These are phyloP conservation scores for Skeletonema tropicum DNA, from an alignment of 108 stramenopile species.

Conservation along the genomic window DNA sequence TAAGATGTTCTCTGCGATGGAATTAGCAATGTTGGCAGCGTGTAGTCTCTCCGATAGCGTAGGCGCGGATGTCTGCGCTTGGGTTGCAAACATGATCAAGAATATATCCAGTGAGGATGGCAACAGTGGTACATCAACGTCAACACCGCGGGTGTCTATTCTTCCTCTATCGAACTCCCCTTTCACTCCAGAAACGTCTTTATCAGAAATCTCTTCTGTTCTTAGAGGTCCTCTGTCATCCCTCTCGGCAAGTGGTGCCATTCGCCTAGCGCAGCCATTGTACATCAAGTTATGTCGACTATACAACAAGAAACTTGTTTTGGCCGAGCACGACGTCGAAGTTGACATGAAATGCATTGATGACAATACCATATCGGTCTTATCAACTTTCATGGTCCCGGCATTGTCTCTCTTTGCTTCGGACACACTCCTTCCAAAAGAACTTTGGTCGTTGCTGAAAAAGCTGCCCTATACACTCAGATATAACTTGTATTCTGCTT, in stretches of 20 bases:
- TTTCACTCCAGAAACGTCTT: slow-evolving; percentile 10
- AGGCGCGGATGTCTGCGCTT: slow-evolving; percentile 32
- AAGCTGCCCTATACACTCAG: slow-evolving; percentile 68
- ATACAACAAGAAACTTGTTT: neutral
- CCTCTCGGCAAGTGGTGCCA: slow-evolving; percentile 58
- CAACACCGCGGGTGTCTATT: neutral
- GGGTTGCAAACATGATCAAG: slow-evolving; percentile 23
- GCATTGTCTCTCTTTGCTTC: slow-evolving; percentile 73
- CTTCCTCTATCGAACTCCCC: neutral
- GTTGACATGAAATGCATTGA: slow-evolving; percentile 35
- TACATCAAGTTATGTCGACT: slow-evolving; percentile 71
- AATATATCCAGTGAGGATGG: neutral
- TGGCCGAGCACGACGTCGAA: slow-evolving; percentile 7
- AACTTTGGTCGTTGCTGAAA: slow-evolving; percentile 73
- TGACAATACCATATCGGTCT: slow-evolving; percentile 38
- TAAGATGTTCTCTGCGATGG: slow-evolving; percentile 30
- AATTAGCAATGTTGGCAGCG: slow-evolving; percentile 26
- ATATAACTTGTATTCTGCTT: slow-evolving; percentile 76
- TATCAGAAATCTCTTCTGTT: slow-evolving; percentile 31
- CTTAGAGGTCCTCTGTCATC: slow-evolving; percentile 32
- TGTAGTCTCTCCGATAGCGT: slow-evolving; percentile 41
- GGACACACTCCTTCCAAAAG: slow-evolving; percentile 62
- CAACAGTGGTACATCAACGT: neutral
- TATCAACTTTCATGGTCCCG: slow-evolving; percentile 63
- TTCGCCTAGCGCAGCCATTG: slow-evolving; percentile 53